These are phyloP conservation scores for Oemleria cerasiformis DNA, from an alignment of 306 rosid species.

Conservation along the genomic window DNA sequence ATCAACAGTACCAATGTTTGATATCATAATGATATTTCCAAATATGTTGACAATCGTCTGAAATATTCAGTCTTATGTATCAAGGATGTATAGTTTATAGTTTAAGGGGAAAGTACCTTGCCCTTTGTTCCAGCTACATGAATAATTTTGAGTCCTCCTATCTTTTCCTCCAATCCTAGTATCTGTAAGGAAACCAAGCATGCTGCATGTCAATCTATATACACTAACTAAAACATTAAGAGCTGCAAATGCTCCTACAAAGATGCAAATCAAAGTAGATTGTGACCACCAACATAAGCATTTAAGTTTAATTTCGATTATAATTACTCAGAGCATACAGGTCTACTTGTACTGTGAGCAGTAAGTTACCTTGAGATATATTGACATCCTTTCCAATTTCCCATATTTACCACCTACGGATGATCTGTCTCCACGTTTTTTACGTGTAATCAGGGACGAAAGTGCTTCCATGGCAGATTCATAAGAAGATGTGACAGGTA, in stretches of 20 bases:
- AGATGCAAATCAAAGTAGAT: not conserved
- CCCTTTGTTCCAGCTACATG: constrained; percentile 92
- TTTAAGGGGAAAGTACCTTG: constrained; percentile 45
- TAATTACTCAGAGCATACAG: constrained; percentile 2
- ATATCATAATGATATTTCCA: constrained; percentile 1
- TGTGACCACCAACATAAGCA: not conserved
- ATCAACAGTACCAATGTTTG: not conserved
- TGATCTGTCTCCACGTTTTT: constrained; percentile 55
- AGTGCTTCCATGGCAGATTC: constrained; percentile 72
- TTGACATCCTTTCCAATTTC: constrained; percentile 49
- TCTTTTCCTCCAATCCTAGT: constrained; percentile 53
- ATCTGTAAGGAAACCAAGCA: constrained; percentile 43
- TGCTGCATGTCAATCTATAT: constrained; percentile 14
- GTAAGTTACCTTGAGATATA: constrained; percentile 54
- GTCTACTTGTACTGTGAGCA: not conserved
- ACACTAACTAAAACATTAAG: not conserved
- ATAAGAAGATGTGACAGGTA: constrained; percentile 33
- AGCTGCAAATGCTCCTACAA: no score
- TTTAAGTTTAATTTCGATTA: not conserved
- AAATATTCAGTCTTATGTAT: constrained; percentile 9
- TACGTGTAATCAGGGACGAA: constrained; percentile 62
- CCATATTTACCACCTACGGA: constrained; percentile 25
- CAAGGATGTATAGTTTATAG: not conserved
- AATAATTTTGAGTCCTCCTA: constrained; percentile 59
- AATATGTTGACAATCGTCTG: not conserved